Percentiles rank a stretch among this genome's conserved stretches.
These are phyloP conservation scores for Stephania yunnanensis DNA, from an alignment of 164 flowering plant genomes.

Conservation along the genomic window DNA sequence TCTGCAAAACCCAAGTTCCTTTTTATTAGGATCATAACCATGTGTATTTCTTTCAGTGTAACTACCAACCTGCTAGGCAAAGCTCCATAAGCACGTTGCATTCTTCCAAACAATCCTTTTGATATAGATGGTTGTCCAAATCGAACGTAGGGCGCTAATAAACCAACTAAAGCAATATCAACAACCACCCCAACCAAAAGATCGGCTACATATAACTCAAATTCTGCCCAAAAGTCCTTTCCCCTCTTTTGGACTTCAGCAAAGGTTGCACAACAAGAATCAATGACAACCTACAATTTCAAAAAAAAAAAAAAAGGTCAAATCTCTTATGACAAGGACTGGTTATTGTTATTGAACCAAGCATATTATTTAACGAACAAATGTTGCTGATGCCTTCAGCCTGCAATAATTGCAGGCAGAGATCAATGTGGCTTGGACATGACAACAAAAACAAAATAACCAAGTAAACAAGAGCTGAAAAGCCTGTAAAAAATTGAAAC, in stretches of 20 bases:
- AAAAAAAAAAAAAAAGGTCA: background rate
- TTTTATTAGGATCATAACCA: background rate
- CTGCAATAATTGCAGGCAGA: background rate
- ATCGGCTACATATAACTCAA: constrained; percentile 88
- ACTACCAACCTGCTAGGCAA: constrained; percentile 79
- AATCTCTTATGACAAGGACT: background rate
- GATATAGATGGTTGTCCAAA: constrained; percentile 63
- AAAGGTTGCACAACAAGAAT: constrained; percentile 94
- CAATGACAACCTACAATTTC: constrained; percentile 68
- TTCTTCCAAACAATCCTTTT: constrained; percentile 56
- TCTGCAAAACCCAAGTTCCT: background rate
- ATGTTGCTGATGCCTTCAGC: background rate
- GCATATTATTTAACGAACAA: background rate
- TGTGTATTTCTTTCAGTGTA: background rate
- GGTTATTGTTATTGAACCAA: background rate
- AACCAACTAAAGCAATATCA: constrained; percentile 74
- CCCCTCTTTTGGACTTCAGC: constrained; percentile 96
- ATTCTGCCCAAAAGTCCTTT: constrained; percentile 92
- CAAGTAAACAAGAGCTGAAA: background rate
- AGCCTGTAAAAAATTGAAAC: background rate
- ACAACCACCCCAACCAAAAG: constrained; percentile 82
- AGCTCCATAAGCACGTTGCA: constrained; percentile 52
- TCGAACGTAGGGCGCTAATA: constrained; percentile 91
- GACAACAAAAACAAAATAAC: background rate
- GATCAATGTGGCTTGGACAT: background rate